Base-by-base conservation (phyloP, 1,284 basidiomycete genomes). In the Marasmius tenuissimus region DNA sequence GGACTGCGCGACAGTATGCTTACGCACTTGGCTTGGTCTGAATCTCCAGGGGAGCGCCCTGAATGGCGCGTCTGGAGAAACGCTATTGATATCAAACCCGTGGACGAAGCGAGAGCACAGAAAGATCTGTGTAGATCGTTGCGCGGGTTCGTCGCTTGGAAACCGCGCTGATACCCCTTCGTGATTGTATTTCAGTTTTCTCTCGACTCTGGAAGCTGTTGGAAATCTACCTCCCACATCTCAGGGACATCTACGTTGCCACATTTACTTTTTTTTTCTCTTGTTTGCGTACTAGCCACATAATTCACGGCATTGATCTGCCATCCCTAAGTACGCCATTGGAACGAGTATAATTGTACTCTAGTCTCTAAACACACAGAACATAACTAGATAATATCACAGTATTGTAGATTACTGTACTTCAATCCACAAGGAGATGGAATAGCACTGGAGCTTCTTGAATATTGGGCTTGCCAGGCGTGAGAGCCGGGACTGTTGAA, bases 21-120 rank as follows among this genome's bases (percentile, higher is more conserved):
- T 58, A 72, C 78, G 7, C 76, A 80, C 49, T 69, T 85, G n/a
- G 67, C 69, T n/a, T 91, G 87, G 86, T 59, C 69, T 5, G 80
- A 84, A 56, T 81, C 86, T 16, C 67, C 73, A 16, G 76, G 78
- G 45, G 78, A 83, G 42, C 72, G 73, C 10, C 83, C 85, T 1
- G 82, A 83, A 34, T 85, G 82, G 82, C 77, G 78, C 35, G 75
- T 78, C 22, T 86, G 86, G 84, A 76, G 83, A 51, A 76, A 79
- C 27, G 70, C 57, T 22, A 58, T 68, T 57, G 59, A 62, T 62
- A 68, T 38, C 63, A 34, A 56, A 47, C 51, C 57, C 16, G 38
- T 60, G 16, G 47, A 51, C n/a, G 51, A 63, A 34, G 45, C 42
- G 20, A 50, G 38, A 34, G 22, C 55, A 18, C 16, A 40, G 37